phyloP scores from a whole-genome alignment of 495 filamentous ascomycete genomes.

The Echria macrotheca region DNA sequence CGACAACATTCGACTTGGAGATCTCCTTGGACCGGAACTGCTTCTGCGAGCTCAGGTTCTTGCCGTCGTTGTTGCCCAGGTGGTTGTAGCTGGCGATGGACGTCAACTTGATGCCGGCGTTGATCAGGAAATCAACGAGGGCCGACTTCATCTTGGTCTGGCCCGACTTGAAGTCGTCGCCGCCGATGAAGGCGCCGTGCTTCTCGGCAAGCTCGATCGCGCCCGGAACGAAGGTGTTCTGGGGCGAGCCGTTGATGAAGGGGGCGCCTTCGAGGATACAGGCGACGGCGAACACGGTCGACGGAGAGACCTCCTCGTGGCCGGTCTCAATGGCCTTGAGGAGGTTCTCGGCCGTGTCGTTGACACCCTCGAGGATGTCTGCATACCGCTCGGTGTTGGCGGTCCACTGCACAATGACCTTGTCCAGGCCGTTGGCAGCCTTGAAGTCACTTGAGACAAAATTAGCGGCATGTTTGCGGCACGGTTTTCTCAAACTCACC shows the following conservation, averaged over 20 bases:
- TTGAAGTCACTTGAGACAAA: no score
- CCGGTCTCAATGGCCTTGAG: constrained; percentile 78
- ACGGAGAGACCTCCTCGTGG: constrained; percentile 85
- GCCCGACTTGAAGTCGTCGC: constrained; percentile 99
- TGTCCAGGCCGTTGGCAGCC: constrained; percentile 75
- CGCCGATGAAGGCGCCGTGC: constrained; percentile 85
- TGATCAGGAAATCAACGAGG: constrained; percentile 97
- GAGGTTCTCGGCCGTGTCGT: constrained; percentile 94
- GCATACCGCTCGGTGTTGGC: constrained; percentile 98
- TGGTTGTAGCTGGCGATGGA: constrained; percentile 99
- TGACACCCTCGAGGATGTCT: constrained; percentile 80
- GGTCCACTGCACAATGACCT: constrained; percentile 97
- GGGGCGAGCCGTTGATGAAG: constrained; percentile 99
- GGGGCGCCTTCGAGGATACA: constrained; percentile 83
- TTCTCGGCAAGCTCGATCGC: constrained; percentile 85
- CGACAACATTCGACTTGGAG: constrained; percentile 96
- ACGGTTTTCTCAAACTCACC: no score
- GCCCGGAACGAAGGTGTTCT: constrained; percentile 98
- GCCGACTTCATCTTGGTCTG: constrained; percentile 99
- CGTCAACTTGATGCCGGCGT: constrained; percentile 96
- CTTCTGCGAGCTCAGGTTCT: constrained; percentile 93
- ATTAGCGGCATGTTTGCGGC: no score
- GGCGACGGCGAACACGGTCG: constrained; percentile 92
- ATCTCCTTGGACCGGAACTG: constrained; percentile 99
- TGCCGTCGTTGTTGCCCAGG: constrained; percentile 98